These are phyloP conservation scores for Xylariales sp. DNA, from an alignment of 2,329 filamentous ascomycete species.

Conservation along the genomic window DNA sequence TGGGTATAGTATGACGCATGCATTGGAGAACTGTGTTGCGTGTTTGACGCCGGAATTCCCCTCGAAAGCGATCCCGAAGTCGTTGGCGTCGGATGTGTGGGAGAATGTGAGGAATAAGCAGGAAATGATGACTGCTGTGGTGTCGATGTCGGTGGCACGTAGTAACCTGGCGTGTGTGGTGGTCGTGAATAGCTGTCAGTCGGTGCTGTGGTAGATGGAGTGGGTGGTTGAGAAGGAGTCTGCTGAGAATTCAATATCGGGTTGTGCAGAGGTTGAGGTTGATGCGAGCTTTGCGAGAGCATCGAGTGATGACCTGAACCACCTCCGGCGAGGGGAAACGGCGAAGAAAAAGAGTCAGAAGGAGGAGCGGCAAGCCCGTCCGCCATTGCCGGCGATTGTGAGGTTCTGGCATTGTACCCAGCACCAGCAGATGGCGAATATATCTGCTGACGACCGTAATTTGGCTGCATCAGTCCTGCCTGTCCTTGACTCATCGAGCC, in stretches of 20 bases:
- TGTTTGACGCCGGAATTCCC: conserved; percentile 30
- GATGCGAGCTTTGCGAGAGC: conserved; percentile 27
- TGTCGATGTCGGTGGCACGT: conserved; percentile 43
- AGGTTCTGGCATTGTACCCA: conserved; percentile 44
- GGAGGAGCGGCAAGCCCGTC: conserved; percentile 62
- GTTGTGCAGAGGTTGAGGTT: conserved; percentile 22
- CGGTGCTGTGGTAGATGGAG: conserved; percentile 51
- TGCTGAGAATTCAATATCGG: conserved; percentile 46
- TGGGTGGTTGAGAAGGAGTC: conserved; percentile 40
- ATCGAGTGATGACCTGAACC: conserved; percentile 28
- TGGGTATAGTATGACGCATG: conserved; percentile 50
- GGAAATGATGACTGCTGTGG: conserved; percentile 42
- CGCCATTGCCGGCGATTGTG: conserved; percentile 53
- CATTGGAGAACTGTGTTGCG: conserved; percentile 41
- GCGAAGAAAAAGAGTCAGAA: conserved; percentile 62
- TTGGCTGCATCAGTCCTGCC: conserved; percentile 39
- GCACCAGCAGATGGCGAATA: conserved; percentile 29
- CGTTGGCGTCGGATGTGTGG: conserved; percentile 42
- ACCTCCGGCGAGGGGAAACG: conserved; percentile 57
- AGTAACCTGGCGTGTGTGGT: conserved; percentile 58
- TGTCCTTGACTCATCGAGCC: conserved; percentile 50
- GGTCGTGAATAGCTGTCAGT: conserved; percentile 56
- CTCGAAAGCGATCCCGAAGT: conserved; percentile 32
- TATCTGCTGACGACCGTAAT: conserved; percentile 28
- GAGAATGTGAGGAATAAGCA: conserved; percentile 33